Evolutionary conservation across 164 flowering plant genomes (phyloP).

Genomic region (Nymphaea thermarum): DNA sequence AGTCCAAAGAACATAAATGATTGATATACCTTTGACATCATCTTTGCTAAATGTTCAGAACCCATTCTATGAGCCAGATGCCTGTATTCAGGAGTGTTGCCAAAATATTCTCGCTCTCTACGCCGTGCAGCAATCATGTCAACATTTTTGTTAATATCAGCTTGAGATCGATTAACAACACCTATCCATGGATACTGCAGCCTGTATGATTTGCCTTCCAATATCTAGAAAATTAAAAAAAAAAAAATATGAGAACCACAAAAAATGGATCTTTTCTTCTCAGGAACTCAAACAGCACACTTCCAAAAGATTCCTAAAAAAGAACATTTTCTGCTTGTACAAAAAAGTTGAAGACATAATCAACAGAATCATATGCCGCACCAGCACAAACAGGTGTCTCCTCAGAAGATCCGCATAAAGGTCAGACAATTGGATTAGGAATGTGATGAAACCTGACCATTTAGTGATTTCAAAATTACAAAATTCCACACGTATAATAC

Average conservation of each 20-base stretch:
- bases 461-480: no score
- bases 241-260: constrained; percentile 4
- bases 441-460: no score
- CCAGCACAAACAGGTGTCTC: no score
- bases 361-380: no score
- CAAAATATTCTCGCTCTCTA: constrained; percentile 66
- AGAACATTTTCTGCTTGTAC: no score
- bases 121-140: constrained; percentile 91
- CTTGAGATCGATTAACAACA: constrained; percentile 81
- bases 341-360: no score
- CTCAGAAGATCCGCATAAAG: no score
- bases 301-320: no score
- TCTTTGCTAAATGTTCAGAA: constrained; percentile 71
- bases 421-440: no score
- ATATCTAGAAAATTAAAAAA: constrained; percentile 25
- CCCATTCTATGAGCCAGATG: constrained; percentile 79
- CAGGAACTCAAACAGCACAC: neutral
- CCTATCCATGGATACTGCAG: constrained; percentile 82
- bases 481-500: no score
- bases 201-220: constrained; percentile 63
- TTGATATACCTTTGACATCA: constrained; percentile 59
- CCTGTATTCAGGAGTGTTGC: constrained; percentile 61
- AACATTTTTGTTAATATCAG: constrained; percentile 76
- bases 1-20: neutral
- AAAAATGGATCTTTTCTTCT: neutral